Percentiles rank a stretch among this genome's conserved stretches.
Evolutionary conservation across 2,329 filamentous ascomycete species (phyloP).

Genomic region (Colletotrichum sp.): DNA sequence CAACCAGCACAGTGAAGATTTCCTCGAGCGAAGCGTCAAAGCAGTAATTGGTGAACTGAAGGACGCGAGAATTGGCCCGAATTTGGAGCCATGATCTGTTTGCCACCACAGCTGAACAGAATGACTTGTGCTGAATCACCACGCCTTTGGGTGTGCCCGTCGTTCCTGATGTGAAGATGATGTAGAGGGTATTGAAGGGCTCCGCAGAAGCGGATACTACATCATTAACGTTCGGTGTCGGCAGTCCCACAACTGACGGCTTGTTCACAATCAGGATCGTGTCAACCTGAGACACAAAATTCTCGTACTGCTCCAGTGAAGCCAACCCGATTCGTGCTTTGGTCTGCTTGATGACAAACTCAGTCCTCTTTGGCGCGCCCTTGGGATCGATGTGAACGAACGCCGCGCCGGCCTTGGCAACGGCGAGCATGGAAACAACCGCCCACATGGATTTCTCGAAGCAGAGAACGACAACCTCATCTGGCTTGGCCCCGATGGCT

Average conservation of each 20-base stretch:
- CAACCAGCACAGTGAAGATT: slow-evolving; percentile 54
- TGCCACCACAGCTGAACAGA: slow-evolving; percentile 24
- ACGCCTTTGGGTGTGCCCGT: slow-evolving; percentile 57
- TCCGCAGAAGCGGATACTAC: background rate
- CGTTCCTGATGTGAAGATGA: slow-evolving; percentile 60
- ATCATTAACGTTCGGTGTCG: background rate
- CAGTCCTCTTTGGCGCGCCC: background rate
- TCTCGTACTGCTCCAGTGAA: background rate
- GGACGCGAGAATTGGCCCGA: background rate
- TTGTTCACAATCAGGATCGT: background rate
- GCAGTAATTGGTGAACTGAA: slow-evolving; percentile 57
- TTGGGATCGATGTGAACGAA: slow-evolving; percentile 33
- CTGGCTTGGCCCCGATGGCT: slow-evolving; percentile 20
- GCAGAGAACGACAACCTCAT: slow-evolving; percentile 27
- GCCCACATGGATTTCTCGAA: slow-evolving; percentile 33
- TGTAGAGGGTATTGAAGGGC: slow-evolving; percentile 25
- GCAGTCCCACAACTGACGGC: background rate
- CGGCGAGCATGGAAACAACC: slow-evolving; percentile 31
- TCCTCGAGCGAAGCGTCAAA: slow-evolving; percentile 59
- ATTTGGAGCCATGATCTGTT: slow-evolving; percentile 12
- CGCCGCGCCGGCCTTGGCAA: slow-evolving; percentile 35
- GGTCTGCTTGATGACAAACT: slow-evolving; percentile 4
- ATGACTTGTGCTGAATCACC: slow-evolving; percentile 35
- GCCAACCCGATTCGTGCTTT: background rate
- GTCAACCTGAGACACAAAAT: background rate